Evolutionary conservation across 2,329 filamentous ascomycete species (phyloP).

Genomic region (Trichoderma arundinaceum): DNA sequence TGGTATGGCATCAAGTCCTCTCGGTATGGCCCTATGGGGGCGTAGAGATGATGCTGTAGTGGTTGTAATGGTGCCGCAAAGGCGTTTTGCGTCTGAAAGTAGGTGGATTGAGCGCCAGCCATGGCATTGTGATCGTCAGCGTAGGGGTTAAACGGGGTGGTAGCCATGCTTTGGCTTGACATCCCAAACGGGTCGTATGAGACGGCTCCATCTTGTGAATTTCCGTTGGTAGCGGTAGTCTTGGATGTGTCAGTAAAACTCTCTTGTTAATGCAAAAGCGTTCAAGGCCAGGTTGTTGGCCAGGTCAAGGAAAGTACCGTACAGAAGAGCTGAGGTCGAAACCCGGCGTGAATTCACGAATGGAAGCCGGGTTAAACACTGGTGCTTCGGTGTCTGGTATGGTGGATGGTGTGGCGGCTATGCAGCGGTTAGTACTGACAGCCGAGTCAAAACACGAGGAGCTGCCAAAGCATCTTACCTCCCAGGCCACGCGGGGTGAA

Average conservation of each 20-base stretch:
- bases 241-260: slow-evolving; percentile 33
- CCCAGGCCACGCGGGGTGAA: slow-evolving; percentile 74
- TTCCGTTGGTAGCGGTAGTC: slow-evolving; percentile 53
- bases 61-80: slow-evolving; percentile 65
- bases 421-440: neutral
- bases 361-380: slow-evolving; percentile 61
- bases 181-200: slow-evolving; percentile 70
- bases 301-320: slow-evolving; percentile 34
- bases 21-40: slow-evolving; percentile 80
- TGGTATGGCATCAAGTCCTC: slow-evolving; percentile 86
- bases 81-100: slow-evolving; percentile 65
- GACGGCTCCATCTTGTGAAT: slow-evolving; percentile 51
- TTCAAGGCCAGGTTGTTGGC: neutral
- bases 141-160: slow-evolving; percentile 74
- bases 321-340: slow-evolving; percentile 60
- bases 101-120: slow-evolving; percentile 63
- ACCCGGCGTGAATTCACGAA: slow-evolving; percentile 65
- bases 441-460: neutral
- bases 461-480: slow-evolving; percentile 40
- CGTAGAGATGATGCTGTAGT: slow-evolving; percentile 91
- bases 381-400: slow-evolving; percentile 51
- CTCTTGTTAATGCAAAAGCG: neutral
- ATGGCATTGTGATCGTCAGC: slow-evolving; percentile 71
- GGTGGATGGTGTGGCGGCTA: slow-evolving; percentile 47
- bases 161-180: slow-evolving; percentile 56